Evolutionary conservation across 2,329 filamentous ascomycete genomes (phyloP), one percentile per base, ranked within the genome.

Genomic region (Atkinsonella hypoxylon): DNA sequence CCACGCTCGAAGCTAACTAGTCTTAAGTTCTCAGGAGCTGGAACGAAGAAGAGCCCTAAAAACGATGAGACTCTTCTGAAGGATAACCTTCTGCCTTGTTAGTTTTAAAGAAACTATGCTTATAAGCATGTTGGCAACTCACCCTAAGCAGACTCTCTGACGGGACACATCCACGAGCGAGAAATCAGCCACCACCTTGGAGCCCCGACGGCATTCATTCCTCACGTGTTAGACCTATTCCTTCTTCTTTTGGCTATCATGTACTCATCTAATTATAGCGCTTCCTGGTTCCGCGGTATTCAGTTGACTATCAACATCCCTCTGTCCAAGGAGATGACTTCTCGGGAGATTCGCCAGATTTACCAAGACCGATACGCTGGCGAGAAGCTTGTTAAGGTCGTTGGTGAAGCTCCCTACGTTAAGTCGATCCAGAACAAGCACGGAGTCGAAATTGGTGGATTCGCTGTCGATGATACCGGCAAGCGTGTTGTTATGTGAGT

Each of bases 291-390:
- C 47, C 85, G 93, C 64, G 91, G 91, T 56, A 96, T 97, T 60
- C 83, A 88, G 64, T 87, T 90, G 69, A 91, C 89, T 39, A 90
- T 97, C 67, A 89, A 82, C 63, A 87, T 97, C 47, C 91, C 91
- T 11, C 75, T 97, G 9, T 85, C 85, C 62, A 78, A 91, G 68
- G 78, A 81, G 54, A 93, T 97, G 87, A 87, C 82, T 2, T 90
- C 87, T 42, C 85, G 93, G 47, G 90, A 97, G 64, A 89, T 97
- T 58, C 82, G 93, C 54, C 88, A 95, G 63, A 74, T 97, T 53
- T 98, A 95, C 75, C 91, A 97, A 70, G 91, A 97, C 61, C 81
- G 91, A 26, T 97, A 95, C 63, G 91, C 91, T 7, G 90, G 90
- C 48, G 93, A 97, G 77, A 90, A 89, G 71, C 82, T 98, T 15